Evolutionary conservation across 106 monocot species (phyloP), one percentile per base, ranked within the genome.

Genomic region (Narthecium ossifragum): DNA sequence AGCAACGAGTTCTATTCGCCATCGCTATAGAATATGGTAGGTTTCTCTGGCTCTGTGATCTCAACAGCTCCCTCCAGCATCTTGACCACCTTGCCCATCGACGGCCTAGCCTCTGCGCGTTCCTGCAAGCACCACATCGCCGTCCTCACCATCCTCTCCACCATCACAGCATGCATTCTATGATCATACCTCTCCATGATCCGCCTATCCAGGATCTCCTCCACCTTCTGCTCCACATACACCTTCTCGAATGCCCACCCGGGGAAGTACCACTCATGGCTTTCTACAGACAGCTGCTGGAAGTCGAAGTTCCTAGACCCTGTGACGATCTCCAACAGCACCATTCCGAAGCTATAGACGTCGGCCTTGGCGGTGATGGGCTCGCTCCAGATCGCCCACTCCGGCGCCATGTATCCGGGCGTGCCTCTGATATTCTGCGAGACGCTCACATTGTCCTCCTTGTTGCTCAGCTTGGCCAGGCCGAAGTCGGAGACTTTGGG

Each of bases 81-180:
- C 71, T 92, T 92, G 18, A 83, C 69, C 32, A 92, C 91, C 60
- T 86, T 92, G 31, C 91, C 91, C 91, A 92, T 92, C 9, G 91
- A 80, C 11, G 86, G 91, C 59, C 91, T 49, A 49, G 60, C 48
- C 54, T 86, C 86, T 13, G 86, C 71, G 25, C 74, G 72, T 33
- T 83, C 82, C 76, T 91, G 91, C 50, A 86, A 58, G 72, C 91
- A 92, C 86, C 86, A 86, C 78, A 86, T 82, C 5, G 86, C 91
- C 6, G 91, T 92, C 86, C 83, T 92, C 53, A 92, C 79, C 91
- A 91, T 82, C 30, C 90, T 65, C 45, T 85, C 85, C 55, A 77
- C 85, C 69, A 61, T 69, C 17, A 21, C 69, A 9, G 50, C 11
- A 17, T 79, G 64, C 12, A 8, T 58, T 14, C 51, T 4, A 34